phyloP scores from a whole-genome alignment of 345 rosid species.

The Leavenworthia alabamica region DNA sequence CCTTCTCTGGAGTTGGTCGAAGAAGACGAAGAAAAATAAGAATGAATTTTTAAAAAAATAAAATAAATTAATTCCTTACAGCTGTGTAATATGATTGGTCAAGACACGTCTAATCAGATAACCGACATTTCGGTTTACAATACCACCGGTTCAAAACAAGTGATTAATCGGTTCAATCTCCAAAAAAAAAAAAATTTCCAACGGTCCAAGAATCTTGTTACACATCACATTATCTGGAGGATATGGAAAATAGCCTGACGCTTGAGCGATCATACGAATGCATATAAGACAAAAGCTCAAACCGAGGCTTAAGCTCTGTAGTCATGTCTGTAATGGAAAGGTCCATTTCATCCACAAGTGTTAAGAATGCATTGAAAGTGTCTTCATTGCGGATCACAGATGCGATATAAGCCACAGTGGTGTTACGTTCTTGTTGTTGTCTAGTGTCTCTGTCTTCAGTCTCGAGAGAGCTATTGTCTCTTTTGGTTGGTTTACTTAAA shows the following conservation, averaged over 20 bases:
- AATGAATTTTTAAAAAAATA: too few relatives aligned
- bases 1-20: too few relatives aligned
- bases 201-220: neutral
- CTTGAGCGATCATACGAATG: conserved; percentile 50
- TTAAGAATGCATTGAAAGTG: conserved; percentile 55
- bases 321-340: conserved; percentile 51
- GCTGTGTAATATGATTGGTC: too few relatives aligned
- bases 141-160: too few relatives aligned
- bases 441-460: neutral
- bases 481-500: conserved; percentile 28
- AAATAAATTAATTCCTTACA: too few relatives aligned
- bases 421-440: conserved; percentile 4
- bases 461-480: conserved; percentile 10
- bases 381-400: conserved; percentile 62
- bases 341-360: conserved; percentile 41
- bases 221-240: conserved; percentile 23
- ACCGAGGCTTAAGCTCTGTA: conserved; percentile 32
- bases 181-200: too few relatives aligned
- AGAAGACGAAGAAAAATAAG: neutral
- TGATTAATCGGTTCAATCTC: too few relatives aligned
- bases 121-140: too few relatives aligned
- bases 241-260: conserved; percentile 42
- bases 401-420: conserved; percentile 56
- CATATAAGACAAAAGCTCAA: conserved; percentile 58
- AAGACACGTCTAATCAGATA: too few relatives aligned